A percentile compares a stretch with the other conserved stretches of the same genome.
Conservation (phyloP, 441 rosid species). For the Flueggea neowawraea region DNA sequence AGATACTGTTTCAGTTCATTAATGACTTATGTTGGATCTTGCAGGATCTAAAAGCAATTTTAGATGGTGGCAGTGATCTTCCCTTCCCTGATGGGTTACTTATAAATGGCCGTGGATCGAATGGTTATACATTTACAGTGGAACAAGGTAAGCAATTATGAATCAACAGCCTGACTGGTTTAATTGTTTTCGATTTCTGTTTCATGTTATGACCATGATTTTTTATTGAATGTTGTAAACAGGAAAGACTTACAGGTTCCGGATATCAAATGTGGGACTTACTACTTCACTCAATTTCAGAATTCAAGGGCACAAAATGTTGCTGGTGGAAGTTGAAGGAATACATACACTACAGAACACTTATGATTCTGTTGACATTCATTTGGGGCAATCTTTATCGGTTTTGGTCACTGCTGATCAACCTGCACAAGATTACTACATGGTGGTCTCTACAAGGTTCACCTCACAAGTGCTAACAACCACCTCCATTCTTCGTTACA, state of each 20-base stretch:
- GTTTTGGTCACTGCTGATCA: conserved; percentile 71
- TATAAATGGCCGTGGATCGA: conserved; percentile 79
- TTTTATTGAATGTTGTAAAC: conserved; percentile 6
- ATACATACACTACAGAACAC: conserved; percentile 68
- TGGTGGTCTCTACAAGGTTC: conserved; percentile 63
- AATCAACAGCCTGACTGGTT: neutral
- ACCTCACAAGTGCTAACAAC: conserved; percentile 50
- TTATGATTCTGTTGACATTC: conserved; percentile 65
- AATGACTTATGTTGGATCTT: neutral
- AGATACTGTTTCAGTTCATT: neutral
- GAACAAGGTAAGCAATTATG: conserved; percentile 53
- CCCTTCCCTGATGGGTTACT: conserved; percentile 80
- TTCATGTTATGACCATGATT: neutral
- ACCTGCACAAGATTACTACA: conserved; percentile 53
- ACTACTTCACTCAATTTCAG: conserved; percentile 61
- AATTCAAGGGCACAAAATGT: conserved; percentile 75
- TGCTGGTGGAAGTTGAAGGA: conserved; percentile 83
- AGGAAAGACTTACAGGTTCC: conserved; percentile 74
- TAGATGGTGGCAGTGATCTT: conserved; percentile 64
- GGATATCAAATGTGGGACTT: conserved; percentile 76
- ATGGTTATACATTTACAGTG: conserved; percentile 57
- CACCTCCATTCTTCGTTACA: conserved; percentile 62
- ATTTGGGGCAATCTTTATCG: conserved; percentile 74
- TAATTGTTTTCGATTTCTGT: neutral
- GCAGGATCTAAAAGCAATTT: conserved; percentile 53